Base-by-base conservation (phyloP, 768 basidiomycete species). In the Leccinum longicurvipes region DNA sequence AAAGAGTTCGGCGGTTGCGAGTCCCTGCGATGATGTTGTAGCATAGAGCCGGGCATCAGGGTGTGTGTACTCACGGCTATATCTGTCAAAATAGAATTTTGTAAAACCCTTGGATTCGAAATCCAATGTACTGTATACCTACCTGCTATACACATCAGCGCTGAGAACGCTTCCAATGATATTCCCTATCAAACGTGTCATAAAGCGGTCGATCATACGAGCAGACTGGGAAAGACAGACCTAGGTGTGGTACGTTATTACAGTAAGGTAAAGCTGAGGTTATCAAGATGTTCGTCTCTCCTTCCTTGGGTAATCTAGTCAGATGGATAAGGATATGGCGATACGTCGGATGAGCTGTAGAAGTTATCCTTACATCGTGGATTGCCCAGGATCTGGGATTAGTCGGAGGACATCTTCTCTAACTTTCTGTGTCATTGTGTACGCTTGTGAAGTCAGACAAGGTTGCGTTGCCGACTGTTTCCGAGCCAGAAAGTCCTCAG, bases 171-270 rank as follows among this genome's bases (percentile, higher is more conserved):
- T 98, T 57, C 96, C 95, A 62, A 95, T 95, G 66, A 93, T 90
- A 69, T 94, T 92, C 48, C 91, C 91, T 82, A 55, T 48, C 51
- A 28, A 46, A 19, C 29, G 32, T 25, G 24, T 60, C 41, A 55
- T 21, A 48, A 52, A 59, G 25, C 53, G 29, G 21, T 8, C 24
- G 32, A 34, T 55, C 51, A 57, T 55, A 63, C 31, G 50, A 54
- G 29, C 5, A 41, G 39, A 41, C n/a, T 19, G 14, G 28, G 19
- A 60, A 39, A 46, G 19, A 73, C 80, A 63, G 68, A 85, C 95
- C 94, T 44, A 97, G 82, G 79, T 98, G 94, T 24, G 96, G 94
- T 11, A 97, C 95, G 65, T 98, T 98, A 72, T 98, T 98, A 72
- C 93, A 93, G 68, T 94, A 94, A 1, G 97, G 97, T 54, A 99